Percentiles rank a stretch among this genome's conserved stretches.
These are phyloP conservation scores for Trichoderma oligosporum DNA, from an alignment of 2,329 filamentous ascomycete genomes.

Conservation along the genomic window DNA sequence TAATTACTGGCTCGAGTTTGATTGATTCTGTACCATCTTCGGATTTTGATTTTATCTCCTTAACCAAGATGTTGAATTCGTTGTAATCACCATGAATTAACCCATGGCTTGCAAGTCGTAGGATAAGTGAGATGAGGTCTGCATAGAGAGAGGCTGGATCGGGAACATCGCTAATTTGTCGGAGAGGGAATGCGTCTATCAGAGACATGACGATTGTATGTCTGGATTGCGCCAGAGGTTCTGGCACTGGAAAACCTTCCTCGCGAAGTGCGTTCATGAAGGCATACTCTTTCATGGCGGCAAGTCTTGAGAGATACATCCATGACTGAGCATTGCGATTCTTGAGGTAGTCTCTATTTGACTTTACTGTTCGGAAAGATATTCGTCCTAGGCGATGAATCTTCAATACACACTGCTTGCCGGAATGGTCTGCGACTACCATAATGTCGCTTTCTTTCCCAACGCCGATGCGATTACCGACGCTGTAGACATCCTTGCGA, in stretches of 20 bases:
- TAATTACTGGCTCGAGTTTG: conserved; percentile 71
- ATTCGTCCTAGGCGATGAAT: conserved; percentile 94
- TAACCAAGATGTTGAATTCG: conserved; percentile 96
- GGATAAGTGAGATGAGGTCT: conserved; percentile 83
- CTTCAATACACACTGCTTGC: conserved; percentile 80
- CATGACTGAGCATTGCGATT: conserved; percentile 77
- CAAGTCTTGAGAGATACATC: conserved; percentile 96
- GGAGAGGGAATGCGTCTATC: conserved; percentile 85
- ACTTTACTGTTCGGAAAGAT: conserved; percentile 93
- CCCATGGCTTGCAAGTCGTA: conserved; percentile 78
- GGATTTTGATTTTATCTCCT: conserved; percentile 57
- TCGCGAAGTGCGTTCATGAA: conserved; percentile 86
- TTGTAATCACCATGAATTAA: conserved; percentile 98
- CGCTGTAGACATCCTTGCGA: conserved; percentile 77
- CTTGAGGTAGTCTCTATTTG: conserved; percentile 90
- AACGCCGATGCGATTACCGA: conserved; percentile 90
- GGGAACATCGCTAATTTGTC: conserved; percentile 80
- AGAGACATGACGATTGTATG: conserved; percentile 97
- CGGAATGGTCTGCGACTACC: conserved; percentile 77
- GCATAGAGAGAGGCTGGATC: conserved; percentile 82
- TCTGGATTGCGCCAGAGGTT: conserved; percentile 81
- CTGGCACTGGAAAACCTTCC: conserved; percentile 85
- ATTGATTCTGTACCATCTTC: conserved; percentile 44
- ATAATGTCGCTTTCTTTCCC: conserved; percentile 98
- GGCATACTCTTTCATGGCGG: conserved; percentile 88